phyloP scores from a whole-genome alignment of 805 yeast species.

The Clavispora phyllophila region DNA sequence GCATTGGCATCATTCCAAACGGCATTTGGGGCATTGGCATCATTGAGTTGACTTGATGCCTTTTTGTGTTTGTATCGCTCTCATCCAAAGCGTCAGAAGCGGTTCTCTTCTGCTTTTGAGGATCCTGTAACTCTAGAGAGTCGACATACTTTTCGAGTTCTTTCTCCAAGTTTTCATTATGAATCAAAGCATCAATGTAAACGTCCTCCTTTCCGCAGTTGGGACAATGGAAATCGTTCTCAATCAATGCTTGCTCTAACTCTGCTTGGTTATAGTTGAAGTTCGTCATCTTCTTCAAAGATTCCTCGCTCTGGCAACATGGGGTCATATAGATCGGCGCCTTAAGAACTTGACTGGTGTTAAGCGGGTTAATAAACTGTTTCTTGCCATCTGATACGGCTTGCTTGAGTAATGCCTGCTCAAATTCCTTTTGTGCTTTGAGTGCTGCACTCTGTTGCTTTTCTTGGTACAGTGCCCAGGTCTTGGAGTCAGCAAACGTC shows the following conservation, averaged over 20 bases:
- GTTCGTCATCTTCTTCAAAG: constrained; percentile 51
- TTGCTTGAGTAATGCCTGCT: constrained; percentile 26
- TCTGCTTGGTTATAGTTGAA: constrained; percentile 33
- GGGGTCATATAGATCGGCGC: constrained; percentile 75
- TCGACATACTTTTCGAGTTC: constrained; percentile 50
- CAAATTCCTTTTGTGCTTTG: constrained; percentile 51
- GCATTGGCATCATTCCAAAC: constrained; percentile 14
- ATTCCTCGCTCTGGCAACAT: constrained; percentile 59
- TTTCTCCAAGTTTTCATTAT: constrained; percentile 54
- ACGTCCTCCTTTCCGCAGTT: constrained; percentile 72
- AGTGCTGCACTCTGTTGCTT: constrained; percentile 48
- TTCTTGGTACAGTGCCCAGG: constrained; percentile 85
- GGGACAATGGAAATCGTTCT: constrained; percentile 87
- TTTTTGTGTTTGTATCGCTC: constrained; percentile 20
- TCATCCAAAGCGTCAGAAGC: constrained; percentile 6
- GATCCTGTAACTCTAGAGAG: constrained; percentile 34
- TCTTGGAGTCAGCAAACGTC: constrained; percentile 88
- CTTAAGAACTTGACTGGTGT: constrained; percentile 44
- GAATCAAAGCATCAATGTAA: constrained; percentile 63
- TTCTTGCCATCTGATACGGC: constrained; percentile 25
- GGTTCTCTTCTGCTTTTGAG: constrained; percentile 18
- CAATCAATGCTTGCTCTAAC: constrained; percentile 51
- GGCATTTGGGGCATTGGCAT: constrained; percentile 14
- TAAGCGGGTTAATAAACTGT: constrained; percentile 64
- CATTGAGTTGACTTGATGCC: constrained; percentile 18